These are phyloP conservation scores for Agaricus subrufescens DNA, from an alignment of 768 basidiomycete species.

Conservation along the genomic window DNA sequence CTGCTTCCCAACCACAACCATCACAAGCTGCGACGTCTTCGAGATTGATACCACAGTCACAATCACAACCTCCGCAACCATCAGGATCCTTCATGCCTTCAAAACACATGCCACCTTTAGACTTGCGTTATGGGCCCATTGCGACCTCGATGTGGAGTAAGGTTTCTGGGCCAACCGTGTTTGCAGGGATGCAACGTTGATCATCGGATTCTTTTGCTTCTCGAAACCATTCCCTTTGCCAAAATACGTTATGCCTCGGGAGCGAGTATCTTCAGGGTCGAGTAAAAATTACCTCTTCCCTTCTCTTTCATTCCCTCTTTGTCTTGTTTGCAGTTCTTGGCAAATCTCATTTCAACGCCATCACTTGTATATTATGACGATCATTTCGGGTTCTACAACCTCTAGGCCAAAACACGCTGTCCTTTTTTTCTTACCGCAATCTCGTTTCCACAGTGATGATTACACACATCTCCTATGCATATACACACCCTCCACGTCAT, in stretches of 20 bases:
- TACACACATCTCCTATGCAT: no score
- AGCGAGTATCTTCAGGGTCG: background rate
- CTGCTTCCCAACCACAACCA: slow-evolving; percentile 16
- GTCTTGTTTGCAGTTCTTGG: no score
- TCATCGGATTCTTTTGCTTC: background rate
- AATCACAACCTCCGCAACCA: slow-evolving; percentile 5
- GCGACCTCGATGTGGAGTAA: slow-evolving; percentile 66
- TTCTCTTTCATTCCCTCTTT: no score
- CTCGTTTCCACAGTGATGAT: no score
- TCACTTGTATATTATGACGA: no score
- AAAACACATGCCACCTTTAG: slow-evolving; percentile 21
- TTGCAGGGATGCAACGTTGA: slow-evolving; percentile 69
- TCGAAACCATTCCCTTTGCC: background rate
- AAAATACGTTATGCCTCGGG: background rate
- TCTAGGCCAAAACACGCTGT: no score
- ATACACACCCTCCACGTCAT: no score
- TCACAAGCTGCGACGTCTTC: slow-evolving; percentile 20
- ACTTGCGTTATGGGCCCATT: slow-evolving; percentile 62
- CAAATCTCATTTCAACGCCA: no score
- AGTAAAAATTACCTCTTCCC: no score
- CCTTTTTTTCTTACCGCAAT: no score
- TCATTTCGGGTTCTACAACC: no score
- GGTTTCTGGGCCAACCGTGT: slow-evolving; percentile 57
- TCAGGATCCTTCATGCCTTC: background rate
- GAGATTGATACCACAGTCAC: slow-evolving; percentile 19